Conservation (phyloP, 306 rosid genomes). For the Trichosanthes truncata region DNA sequence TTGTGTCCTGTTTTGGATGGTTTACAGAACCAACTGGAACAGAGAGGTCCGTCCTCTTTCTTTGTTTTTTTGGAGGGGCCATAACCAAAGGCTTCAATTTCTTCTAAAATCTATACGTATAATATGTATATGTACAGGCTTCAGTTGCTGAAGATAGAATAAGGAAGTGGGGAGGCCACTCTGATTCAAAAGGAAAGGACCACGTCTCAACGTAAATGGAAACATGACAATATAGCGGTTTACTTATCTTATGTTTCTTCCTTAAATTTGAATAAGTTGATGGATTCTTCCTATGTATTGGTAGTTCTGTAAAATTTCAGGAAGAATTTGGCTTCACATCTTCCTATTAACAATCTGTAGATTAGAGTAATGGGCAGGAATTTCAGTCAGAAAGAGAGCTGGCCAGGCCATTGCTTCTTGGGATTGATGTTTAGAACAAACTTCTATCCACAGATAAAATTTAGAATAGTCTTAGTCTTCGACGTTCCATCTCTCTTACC, state of each 20-base stretch:
- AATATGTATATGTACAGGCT: conserved; percentile 17
- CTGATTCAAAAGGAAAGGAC: background rate
- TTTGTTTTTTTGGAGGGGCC: background rate
- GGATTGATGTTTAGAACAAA: background rate
- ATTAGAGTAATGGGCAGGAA: background rate
- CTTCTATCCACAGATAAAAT: background rate
- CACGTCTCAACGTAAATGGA: background rate
- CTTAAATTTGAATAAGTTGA: background rate
- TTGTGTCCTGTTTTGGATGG: conserved; percentile 31
- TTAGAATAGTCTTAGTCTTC: background rate
- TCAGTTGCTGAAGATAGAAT: conserved; percentile 36
- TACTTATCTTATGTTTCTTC: too few species aligned
- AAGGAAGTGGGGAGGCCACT: conserved; percentile 32
- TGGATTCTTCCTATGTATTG: too few species aligned
- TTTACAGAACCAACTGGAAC: conserved; percentile 57
- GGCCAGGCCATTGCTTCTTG: background rate
- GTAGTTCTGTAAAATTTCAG: too few species aligned
- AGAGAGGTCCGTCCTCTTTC: conserved; percentile 35
- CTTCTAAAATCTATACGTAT: background rate
- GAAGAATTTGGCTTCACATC: background rate
- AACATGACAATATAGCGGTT: too few species aligned
- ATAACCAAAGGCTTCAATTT: background rate
- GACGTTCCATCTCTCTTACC: background rate
- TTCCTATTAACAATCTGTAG: background rate
- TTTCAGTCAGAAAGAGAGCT: background rate